Evolutionary conservation across 2,329 filamentous ascomycete species (phyloP), one percentile per base, ranked within the genome.

Genomic region (Cladosporium sphaerospermum): DNA sequence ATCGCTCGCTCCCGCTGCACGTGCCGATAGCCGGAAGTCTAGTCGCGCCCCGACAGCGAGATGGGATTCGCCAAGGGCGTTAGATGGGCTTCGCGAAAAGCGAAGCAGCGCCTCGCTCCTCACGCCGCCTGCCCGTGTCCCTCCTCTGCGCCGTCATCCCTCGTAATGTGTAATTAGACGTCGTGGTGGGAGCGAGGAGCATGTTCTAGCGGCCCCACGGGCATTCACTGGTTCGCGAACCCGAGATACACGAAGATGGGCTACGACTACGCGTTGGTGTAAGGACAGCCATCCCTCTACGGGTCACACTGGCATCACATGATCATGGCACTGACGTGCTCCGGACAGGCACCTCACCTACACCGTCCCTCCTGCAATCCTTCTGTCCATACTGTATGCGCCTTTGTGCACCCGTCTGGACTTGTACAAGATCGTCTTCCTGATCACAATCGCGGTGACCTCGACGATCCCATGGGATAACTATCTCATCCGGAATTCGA

Each of bases 381-480:
- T 78, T 40, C 74, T 88, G 58, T 82, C 83, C 13, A 59, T 78
- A 40, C 67, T 85, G 45, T 79, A 82, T 57, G 76, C 74, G 43
- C 85, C 84, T 2, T 74, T 89, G 34, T 75, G 82, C 51, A 85
- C 80, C 16, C 75, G 72, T 34, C 71, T 83, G 52, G 84, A 88
- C 64, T 62, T 80, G 37, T 84, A 82, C 68, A 84, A 84, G 63
- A 78, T 84, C 50, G 59, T 70, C 32, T 83, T 81, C 57, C 71
- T 88, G 47, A 74, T 85, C 54, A 70, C 74, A 16, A 75, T 88
- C 58, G 84, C 85, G 16, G 81, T 89, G 45, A 62, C 76, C 23
- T 79, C 85, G 3, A 88, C 86, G 0, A 82, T 85, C 23, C 86
- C 86, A 32, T 90, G 86, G 86, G 86, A 89, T 62, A 86, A 84